Base-by-base conservation (phyloP, 1,284 basidiomycete species). In the Cryptococcus sp. region DNA sequence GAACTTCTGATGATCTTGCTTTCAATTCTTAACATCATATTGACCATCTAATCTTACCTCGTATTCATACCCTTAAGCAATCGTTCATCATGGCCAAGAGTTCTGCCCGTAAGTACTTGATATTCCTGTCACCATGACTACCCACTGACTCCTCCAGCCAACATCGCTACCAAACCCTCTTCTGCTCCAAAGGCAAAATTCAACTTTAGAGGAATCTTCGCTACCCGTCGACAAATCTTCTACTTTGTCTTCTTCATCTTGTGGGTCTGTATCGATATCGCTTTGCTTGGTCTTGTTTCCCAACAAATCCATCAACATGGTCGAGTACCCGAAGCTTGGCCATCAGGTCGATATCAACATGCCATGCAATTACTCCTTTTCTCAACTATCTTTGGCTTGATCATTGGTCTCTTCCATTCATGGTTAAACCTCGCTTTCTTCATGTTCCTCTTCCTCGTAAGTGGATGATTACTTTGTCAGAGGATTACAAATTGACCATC, bases 201-300 rank as follows among this genome's bases (percentile, higher is more conserved):
- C 15, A 32, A 15, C 32, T 2, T 4, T 15, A 6, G 32, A 48
- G 33, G 37, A 23, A 45, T 65, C 38, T 65, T 70, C 60, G 52
- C 45, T 13, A 61, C 63, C 41, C 15, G 11, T 0, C 66, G 67
- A 49, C 63, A 67, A 57, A 68, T 50, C 43, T 32, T 58, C 15
- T 79, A 80, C n/a, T 77, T 83, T 52, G 67, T 78, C 49, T 81
- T 83, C 72, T 83, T 80, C 59, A 80, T 81, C 13, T 75, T 83
- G 50, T 82, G 80, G 59, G 78, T 80, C n/a, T 74, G 63, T 23
- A 76, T 82, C 55, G 80, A 82, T 60, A 77, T 82, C 46, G 66
- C 79, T 36, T 50, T 67, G 34, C 66, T 72, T 31, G 71, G 71
- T 58, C 64, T 73, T 37, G 61, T 72, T 35, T 67, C 67, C 13